These are phyloP conservation scores for Penicillium sp. DNA, from an alignment of 2,329 filamentous ascomycete genomes.

Conservation along the genomic window DNA sequence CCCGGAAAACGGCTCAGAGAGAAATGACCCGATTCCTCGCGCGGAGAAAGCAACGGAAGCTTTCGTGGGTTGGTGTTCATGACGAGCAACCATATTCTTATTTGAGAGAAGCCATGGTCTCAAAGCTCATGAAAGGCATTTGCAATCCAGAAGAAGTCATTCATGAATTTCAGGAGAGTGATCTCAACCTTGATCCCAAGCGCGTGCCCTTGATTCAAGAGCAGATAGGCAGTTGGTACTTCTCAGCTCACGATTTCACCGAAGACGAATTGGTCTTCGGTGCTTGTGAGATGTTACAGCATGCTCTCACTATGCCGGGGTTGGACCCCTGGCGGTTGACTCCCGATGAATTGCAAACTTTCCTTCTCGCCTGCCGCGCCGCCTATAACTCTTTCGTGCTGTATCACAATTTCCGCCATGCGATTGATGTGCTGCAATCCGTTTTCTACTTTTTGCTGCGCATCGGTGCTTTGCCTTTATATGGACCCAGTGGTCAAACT, in stretches of 20 bases:
- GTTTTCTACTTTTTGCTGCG: conserved; percentile 85
- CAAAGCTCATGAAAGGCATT: conserved; percentile 82
- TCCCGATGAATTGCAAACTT: conserved; percentile 78
- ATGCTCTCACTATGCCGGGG: conserved; percentile 78
- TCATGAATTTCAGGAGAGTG: conserved; percentile 61
- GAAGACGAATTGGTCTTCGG: conserved; percentile 89
- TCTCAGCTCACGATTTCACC: conserved; percentile 82
- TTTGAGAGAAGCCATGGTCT: conserved; percentile 87
- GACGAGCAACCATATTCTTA: conserved; percentile 86
- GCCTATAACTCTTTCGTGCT: conserved; percentile 97
- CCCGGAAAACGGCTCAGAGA: conserved; percentile 71
- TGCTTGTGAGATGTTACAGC: conserved; percentile 83
- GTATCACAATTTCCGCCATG: conserved; percentile 98
- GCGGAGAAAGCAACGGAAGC: conserved; percentile 72
- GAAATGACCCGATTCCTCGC: conserved; percentile 72
- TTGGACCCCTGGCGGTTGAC: conserved; percentile 77
- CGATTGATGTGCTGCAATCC: conserved; percentile 92
- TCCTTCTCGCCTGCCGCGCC: conserved; percentile 81
- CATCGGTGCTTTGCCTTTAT: conserved; percentile 72
- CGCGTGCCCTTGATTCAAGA: conserved; percentile 65
- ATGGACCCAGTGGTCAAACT: conserved; percentile 47
- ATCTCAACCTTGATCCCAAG: conserved; percentile 66
- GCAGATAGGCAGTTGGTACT: conserved; percentile 77
- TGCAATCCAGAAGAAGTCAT: conserved; percentile 66
- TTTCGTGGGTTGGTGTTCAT: conserved; percentile 87